phyloP scores from a whole-genome alignment of 2,329 filamentous ascomycete species.

The Xylariaceae sp. region DNA sequence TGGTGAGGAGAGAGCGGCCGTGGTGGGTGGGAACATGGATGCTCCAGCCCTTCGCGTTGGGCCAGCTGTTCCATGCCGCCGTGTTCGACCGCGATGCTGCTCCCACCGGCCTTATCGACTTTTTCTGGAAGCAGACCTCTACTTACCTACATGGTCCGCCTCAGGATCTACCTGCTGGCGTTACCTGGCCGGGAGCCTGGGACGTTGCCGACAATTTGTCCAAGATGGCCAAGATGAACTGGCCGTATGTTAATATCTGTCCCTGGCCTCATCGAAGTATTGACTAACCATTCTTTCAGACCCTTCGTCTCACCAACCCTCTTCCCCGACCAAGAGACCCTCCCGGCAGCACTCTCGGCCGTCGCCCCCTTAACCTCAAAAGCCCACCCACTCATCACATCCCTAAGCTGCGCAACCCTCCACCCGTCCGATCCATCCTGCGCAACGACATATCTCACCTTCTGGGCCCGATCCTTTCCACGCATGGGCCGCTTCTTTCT shows the following conservation, averaged over 20 bases:
- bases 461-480: constrained; percentile 82
- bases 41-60: constrained; percentile 70
- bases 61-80: constrained; percentile 71
- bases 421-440: constrained; percentile 88
- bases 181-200: constrained; percentile 71
- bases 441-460: constrained; percentile 78
- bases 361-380: constrained; percentile 76
- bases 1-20: constrained; percentile 61
- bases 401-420: constrained; percentile 82
- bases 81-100: constrained; percentile 72
- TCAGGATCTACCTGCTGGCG: constrained; percentile 57
- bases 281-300: constrained; percentile 38
- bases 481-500: constrained; percentile 73
- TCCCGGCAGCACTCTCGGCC: constrained; percentile 61
- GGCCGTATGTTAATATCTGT: constrained; percentile 62
- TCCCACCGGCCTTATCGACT: constrained; percentile 37
- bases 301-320: constrained; percentile 81
- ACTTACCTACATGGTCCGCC: constrained; percentile 77
- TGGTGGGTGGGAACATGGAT: constrained; percentile 86
- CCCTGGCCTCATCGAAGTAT: background rate
- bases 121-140: constrained; percentile 67
- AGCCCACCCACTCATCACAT: constrained; percentile 81
- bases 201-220: constrained; percentile 78
- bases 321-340: constrained; percentile 67
- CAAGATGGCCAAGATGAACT: constrained; percentile 74